Conservation (phyloP, 2,329 filamentous ascomycete genomes). For the Neofusicoccum ribis region DNA sequence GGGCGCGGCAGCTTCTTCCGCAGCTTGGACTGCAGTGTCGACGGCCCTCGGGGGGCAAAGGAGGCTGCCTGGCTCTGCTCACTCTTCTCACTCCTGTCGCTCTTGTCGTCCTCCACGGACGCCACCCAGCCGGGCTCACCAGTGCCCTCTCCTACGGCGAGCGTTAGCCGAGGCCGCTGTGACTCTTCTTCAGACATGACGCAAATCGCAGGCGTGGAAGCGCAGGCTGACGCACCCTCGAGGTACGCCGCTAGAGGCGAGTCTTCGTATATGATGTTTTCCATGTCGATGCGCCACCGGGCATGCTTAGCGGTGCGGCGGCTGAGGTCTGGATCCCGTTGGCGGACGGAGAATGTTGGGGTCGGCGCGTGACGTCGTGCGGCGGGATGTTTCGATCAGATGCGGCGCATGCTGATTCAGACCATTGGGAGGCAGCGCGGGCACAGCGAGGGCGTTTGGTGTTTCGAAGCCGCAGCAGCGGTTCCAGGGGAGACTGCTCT, state of each 20-base stretch:
- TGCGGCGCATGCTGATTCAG: slow-evolving; percentile 17
- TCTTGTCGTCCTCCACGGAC: slow-evolving; percentile 6
- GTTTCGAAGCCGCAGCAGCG: background rate
- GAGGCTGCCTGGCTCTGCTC: slow-evolving; percentile 26
- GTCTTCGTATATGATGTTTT: slow-evolving; percentile 82
- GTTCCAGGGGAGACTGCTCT: slow-evolving; percentile 2
- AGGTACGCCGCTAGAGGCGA: slow-evolving; percentile 87
- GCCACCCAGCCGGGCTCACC: slow-evolving; percentile 24
- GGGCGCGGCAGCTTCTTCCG: slow-evolving; percentile 52
- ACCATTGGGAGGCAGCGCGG: background rate
- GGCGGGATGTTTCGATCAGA: slow-evolving; percentile 16
- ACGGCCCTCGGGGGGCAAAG: slow-evolving; percentile 54
- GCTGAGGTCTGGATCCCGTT: background rate
- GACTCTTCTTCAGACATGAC: slow-evolving; percentile 18
- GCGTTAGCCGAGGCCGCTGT: slow-evolving; percentile 26
- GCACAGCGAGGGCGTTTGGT: background rate
- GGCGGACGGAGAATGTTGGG: background rate
- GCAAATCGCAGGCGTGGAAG: slow-evolving; percentile 20
- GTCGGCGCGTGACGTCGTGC: slow-evolving; percentile 14
- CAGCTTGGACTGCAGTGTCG: slow-evolving; percentile 51
- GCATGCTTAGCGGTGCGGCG: slow-evolving; percentile 24
- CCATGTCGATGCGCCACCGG: slow-evolving; percentile 57
- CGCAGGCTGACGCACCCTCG: slow-evolving; percentile 63
- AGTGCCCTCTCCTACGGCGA: slow-evolving; percentile 34
- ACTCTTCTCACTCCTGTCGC: background rate